Conservation (phyloP, 768 basidiomycete species). For the Boletus rubescentipes region DNA sequence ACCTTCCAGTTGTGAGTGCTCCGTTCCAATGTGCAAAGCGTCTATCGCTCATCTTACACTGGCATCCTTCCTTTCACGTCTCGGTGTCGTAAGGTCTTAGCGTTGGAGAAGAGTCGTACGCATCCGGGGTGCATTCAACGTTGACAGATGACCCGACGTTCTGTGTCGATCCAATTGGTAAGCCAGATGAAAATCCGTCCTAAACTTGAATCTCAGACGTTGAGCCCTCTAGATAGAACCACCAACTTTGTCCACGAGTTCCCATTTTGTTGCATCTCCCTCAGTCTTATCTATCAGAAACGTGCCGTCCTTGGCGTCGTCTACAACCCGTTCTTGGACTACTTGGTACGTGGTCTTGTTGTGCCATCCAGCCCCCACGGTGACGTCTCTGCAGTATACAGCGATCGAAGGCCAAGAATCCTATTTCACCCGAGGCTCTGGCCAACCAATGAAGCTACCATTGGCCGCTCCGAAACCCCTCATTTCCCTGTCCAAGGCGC, state of each 20-base stretch:
- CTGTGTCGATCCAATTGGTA: constrained; percentile 93
- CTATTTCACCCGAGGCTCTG: constrained; percentile 53
- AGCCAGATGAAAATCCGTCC: constrained; percentile 18
- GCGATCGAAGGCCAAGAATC: constrained; percentile 79
- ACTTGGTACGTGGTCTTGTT: constrained; percentile 50
- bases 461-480: constrained; percentile 61
- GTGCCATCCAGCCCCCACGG: neutral
- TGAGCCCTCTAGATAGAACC: constrained; percentile 65
- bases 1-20: constrained; percentile 73
- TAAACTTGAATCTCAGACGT: neutral
- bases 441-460: constrained; percentile 58
- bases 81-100: constrained; percentile 36
- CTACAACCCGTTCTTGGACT: constrained; percentile 85
- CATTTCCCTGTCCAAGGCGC: constrained; percentile 67
- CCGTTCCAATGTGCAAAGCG: neutral
- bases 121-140: constrained; percentile 61
- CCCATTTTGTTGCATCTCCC: constrained; percentile 85
- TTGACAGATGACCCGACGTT: constrained; percentile 90
- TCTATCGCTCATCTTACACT: neutral
- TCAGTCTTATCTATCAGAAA: constrained; percentile 81
- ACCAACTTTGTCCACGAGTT: constrained; percentile 85
- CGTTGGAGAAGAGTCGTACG: constrained; percentile 92
- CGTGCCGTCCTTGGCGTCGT: constrained; percentile 85
- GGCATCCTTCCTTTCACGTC: neutral
- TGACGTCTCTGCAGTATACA: constrained; percentile 53